These are phyloP conservation scores for Serendipita sp. DNA, from an alignment of 768 basidiomycete genomes.

Conservation along the genomic window DNA sequence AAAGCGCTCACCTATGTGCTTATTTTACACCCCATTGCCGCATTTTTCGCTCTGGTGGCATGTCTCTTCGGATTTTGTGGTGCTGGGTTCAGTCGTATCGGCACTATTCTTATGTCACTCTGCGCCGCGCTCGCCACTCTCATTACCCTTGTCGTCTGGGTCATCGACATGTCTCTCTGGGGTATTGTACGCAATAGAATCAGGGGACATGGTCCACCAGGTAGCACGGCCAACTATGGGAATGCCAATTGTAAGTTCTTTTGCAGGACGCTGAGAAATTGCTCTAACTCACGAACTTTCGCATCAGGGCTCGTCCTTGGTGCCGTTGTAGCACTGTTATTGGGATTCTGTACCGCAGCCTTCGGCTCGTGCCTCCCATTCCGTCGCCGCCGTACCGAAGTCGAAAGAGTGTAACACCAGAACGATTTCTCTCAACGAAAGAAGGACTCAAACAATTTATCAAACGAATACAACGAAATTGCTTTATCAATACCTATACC, in stretches of 20 bases:
- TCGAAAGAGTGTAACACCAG: background rate
- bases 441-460: too few relatives aligned
- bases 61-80: constrained; percentile 57
- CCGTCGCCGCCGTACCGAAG: constrained; percentile 9
- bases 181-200: constrained; percentile 31
- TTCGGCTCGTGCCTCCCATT: constrained; percentile 57
- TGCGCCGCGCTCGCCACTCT: constrained; percentile 49
- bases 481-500: too few relatives aligned
- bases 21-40: constrained; percentile 67
- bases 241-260: constrained; percentile 9
- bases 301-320: constrained; percentile 40
- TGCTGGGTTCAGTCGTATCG: constrained; percentile 42
- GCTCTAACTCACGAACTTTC: too few relatives aligned
- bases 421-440: too few relatives aligned
- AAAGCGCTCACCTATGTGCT: constrained; percentile 57
- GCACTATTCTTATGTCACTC: constrained; percentile 67
- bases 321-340: constrained; percentile 46
- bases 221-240: constrained; percentile 15
- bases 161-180: constrained; percentile 44
- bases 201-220: constrained; percentile 20
- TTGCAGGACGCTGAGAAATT: background rate
- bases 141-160: constrained; percentile 48
- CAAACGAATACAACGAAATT: too few relatives aligned
- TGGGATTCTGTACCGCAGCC: constrained; percentile 49
- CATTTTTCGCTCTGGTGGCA: constrained; percentile 48